A percentile compares a stretch with the other conserved stretches of the same genome.
Conservation (phyloP, 2,329 filamentous ascomycete genomes). For the Nemania serpens region DNA sequence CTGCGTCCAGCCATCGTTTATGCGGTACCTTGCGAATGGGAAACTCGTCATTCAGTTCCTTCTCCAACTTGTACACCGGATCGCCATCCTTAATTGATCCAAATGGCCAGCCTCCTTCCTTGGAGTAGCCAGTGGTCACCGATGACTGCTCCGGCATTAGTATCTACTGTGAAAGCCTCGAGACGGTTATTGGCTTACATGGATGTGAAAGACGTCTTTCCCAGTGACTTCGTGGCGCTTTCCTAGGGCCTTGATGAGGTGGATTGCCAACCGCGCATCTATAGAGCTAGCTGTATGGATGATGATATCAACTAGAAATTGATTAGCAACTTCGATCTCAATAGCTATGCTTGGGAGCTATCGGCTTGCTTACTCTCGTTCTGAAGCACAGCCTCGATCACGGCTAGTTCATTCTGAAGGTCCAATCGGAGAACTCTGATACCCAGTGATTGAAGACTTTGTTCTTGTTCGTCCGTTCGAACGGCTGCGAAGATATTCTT, state of each 20-base stretch:
- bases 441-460: constrained; percentile 39
- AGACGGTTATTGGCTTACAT: constrained; percentile 34
- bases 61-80: constrained; percentile 39
- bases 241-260: constrained; percentile 44
- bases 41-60: constrained; percentile 34
- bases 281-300: constrained; percentile 44
- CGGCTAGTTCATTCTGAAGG: constrained; percentile 37
- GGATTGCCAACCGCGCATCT: constrained; percentile 32
- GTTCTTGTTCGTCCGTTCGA: constrained; percentile 42
- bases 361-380: constrained; percentile 23
- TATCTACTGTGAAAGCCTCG: not conserved
- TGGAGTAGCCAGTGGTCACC: constrained; percentile 34
- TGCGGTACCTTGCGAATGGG: constrained; percentile 38
- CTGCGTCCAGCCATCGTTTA: not conserved
- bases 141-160: constrained; percentile 35
- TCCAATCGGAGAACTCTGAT: constrained; percentile 42
- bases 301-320: constrained; percentile 42
- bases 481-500: constrained; percentile 41
- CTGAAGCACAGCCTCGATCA: constrained; percentile 22
- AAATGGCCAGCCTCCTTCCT: constrained; percentile 41
- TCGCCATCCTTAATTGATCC: constrained; percentile 42
- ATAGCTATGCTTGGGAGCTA: not conserved
- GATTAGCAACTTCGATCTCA: constrained; percentile 26
- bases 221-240: constrained; percentile 36
- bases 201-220: constrained; percentile 41